Conservation (phyloP, 257 asterid species). For the Solanum lycopersicoides region DNA sequence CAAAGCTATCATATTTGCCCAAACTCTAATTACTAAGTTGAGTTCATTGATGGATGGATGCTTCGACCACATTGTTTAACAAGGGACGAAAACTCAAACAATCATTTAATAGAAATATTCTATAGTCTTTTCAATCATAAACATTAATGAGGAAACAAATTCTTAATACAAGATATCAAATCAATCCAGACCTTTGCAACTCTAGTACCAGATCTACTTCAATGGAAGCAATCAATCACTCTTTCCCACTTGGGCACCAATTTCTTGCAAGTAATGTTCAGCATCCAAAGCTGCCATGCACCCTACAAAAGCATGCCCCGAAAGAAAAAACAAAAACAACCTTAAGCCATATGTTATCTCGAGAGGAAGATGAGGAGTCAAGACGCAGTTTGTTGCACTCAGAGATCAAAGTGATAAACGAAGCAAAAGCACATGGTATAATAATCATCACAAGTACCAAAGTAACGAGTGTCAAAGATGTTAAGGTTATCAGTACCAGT, state of each 20-base stretch:
- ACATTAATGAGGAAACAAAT: neutral
- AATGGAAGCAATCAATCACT: constrained; percentile 49
- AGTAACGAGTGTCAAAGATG: neutral
- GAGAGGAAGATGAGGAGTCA: neutral
- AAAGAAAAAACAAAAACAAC: neutral
- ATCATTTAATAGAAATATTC: neutral
- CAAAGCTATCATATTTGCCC: neutral
- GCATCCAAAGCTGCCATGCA: constrained; percentile 99
- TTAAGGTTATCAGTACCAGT: neutral
- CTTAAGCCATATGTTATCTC: neutral
- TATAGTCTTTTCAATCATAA: neutral
- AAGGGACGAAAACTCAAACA: neutral
- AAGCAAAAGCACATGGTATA: neutral
- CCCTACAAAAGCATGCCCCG: constrained; percentile 32
- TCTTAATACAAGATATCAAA: neutral
- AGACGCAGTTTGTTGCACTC: neutral
- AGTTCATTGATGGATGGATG: neutral
- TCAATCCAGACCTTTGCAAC: neutral
- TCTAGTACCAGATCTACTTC: neutral
- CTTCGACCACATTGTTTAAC: neutral
- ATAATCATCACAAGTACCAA: neutral
- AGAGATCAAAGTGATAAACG: neutral
- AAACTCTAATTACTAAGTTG: neutral
- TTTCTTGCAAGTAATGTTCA: constrained; percentile 89
- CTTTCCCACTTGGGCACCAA: constrained; percentile 87